Evolutionary conservation across 768 basidiomycete species (phyloP), one percentile per base, ranked within the genome.

Genomic region (Amanita exitialis): DNA sequence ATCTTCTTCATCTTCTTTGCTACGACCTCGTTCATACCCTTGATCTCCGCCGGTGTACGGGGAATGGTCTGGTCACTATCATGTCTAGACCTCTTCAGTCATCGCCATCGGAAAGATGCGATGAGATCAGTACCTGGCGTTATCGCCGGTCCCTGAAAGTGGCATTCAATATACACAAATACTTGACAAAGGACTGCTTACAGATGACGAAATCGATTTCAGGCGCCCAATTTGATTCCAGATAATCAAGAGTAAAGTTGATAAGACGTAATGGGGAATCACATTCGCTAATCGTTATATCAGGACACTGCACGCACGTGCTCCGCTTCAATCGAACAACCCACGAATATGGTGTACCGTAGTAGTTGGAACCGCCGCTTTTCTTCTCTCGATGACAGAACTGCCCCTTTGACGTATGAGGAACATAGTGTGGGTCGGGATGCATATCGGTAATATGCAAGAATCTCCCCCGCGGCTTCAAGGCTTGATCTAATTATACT

Each of bases 141-240:
- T 86, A 66, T 87, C 85, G 44, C 85, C 86, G 9, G 84, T 87
- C 85, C 85, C 84, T 86, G 53, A 4, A 27, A 36, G 15, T 43
- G 36, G 47, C 46, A 38, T 27, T 34, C 48, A 20, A 49, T 43
- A 49, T 16, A 36, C 12, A 23, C 47, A 30, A 38, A 35, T 50
- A 13, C 42, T 32, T 16, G 25, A 34, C 45, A 54, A 30, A 42
- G 44, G 42, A 51, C 32, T 16, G 70, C 76, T 58, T 60, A 86
- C 88, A 93, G 32, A 96, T 73, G 28, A 96, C 90, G 62, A 94
- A 96, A 61, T 96, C 92, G 35, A 96, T 77, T 58, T 93, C 81
- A 53, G 78, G 72, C 37, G 82, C 77, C 90, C 89, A 93, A 54
- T 88, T 75, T 57, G 80, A 73, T 47, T 83, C 82, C 49, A 94